These are phyloP conservation scores for Begonia peltatifolia DNA, from an alignment of 306 rosid genomes.

Conservation along the genomic window DNA sequence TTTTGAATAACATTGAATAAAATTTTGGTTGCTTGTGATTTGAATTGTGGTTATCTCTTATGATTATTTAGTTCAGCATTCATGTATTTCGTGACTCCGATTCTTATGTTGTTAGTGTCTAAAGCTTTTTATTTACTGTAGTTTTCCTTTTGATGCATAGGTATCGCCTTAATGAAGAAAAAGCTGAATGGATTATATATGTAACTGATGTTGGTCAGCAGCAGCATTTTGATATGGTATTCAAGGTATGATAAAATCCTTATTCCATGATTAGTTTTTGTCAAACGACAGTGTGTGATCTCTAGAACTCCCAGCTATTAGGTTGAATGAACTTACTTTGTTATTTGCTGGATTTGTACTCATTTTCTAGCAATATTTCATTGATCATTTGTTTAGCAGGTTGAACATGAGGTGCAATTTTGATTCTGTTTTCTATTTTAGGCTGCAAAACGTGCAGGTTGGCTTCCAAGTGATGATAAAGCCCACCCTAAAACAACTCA, in stretches of 20 bases:
- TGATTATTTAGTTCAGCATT: not conserved
- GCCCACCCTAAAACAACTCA: conserved; percentile 58
- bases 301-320: conserved; percentile 1
- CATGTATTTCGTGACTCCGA: not conserved
- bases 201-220: conserved; percentile 93
- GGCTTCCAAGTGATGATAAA: conserved; percentile 56
- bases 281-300: not conserved
- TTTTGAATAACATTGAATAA: not conserved
- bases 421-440: conserved; percentile 19
- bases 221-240: conserved; percentile 90
- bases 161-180: conserved; percentile 84
- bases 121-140: not conserved
- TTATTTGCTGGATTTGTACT: not conserved
- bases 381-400: not conserved
- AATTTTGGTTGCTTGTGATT: not conserved
- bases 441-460: conserved; percentile 85
- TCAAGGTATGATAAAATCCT: conserved; percentile 41
- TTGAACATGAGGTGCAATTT: not conserved
- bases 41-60: not conserved
- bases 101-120: not conserved
- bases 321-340: not conserved
- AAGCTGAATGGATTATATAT: conserved; percentile 86
- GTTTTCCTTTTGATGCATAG: conserved; percentile 31
- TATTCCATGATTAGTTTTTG: not conserved
- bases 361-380: not conserved